A percentile compares a stretch with the other conserved stretches of the same genome.
phyloP scores from a whole-genome alignment of 306 rosid species.

The Prunus kanzakura region DNA sequence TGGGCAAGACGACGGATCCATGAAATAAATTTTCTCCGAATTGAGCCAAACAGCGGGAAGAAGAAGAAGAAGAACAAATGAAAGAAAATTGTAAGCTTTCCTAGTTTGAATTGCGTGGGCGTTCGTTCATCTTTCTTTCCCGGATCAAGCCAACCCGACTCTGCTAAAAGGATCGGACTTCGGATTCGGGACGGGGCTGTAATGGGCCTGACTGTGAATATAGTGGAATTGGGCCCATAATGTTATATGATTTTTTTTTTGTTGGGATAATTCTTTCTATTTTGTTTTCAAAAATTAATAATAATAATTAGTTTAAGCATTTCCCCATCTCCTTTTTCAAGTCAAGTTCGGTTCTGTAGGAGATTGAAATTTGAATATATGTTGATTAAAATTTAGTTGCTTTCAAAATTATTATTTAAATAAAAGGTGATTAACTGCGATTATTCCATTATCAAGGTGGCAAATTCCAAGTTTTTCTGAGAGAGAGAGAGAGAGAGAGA shows the following conservation, averaged over 20 bases:
- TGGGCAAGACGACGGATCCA: constrained; percentile 47
- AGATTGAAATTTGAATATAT: not conserved
- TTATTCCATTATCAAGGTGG: not conserved
- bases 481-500: not conserved
- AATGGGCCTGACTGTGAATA: too few relatives aligned
- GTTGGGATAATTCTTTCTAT: too few relatives aligned
- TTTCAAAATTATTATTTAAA: not conserved
- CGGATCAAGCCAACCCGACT: not conserved
- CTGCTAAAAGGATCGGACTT: not conserved
- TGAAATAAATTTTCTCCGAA: not conserved
- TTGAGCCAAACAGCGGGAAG: not conserved
- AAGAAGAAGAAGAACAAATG: too few relatives aligned
- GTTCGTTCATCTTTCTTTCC: not conserved
- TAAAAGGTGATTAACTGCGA: not conserved
- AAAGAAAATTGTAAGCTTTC: not conserved
- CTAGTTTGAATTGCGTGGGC: not conserved
- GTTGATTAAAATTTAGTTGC: not conserved
- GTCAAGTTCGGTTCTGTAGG: not conserved
- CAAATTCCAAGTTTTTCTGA: not conserved
- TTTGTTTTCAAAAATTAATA: too few relatives aligned
- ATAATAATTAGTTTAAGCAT: too few relatives aligned
- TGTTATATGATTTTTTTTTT: too few relatives aligned
- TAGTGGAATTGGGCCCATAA: too few relatives aligned
- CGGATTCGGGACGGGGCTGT: too few relatives aligned
- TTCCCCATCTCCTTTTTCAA: not conserved